Evolutionary conservation across 2,329 filamentous ascomycete genomes (phyloP).

Genomic region (Trichoderma hamatum): DNA sequence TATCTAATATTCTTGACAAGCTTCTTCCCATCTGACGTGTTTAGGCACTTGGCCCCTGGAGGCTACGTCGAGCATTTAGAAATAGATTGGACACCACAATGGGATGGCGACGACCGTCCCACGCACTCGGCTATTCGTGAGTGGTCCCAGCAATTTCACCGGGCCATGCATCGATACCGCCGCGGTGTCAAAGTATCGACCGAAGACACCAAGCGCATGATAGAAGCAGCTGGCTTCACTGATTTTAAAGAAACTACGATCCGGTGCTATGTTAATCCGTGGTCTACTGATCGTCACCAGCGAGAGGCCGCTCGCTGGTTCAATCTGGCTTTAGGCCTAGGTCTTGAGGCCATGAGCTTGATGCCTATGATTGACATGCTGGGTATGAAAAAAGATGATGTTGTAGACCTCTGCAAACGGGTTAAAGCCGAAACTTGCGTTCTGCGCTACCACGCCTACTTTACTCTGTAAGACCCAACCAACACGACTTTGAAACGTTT

Average conservation of each 20-base stretch:
- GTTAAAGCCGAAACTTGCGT: slow-evolving; percentile 71
- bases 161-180: slow-evolving; percentile 66
- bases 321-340: slow-evolving; percentile 74
- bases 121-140: slow-evolving; percentile 59
- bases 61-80: slow-evolving; percentile 87
- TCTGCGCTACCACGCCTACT: slow-evolving; percentile 71
- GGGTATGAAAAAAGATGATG: slow-evolving; percentile 58
- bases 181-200: slow-evolving; percentile 65
- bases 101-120: slow-evolving; percentile 66
- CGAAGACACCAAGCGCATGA: slow-evolving; percentile 55
- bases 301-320: slow-evolving; percentile 80
- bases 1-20: slow-evolving; percentile 10
- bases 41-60: slow-evolving; percentile 73
- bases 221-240: slow-evolving; percentile 75
- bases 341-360: slow-evolving; percentile 72
- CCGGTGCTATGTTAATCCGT: slow-evolving; percentile 73
- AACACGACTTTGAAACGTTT: neutral
- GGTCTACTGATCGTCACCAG: slow-evolving; percentile 65
- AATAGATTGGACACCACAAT: slow-evolving; percentile 78
- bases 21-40: neutral
- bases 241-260: slow-evolving; percentile 74
- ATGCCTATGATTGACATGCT: slow-evolving; percentile 65
- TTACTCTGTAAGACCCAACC: slow-evolving; percentile 65
- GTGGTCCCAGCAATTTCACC: slow-evolving; percentile 71
- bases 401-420: slow-evolving; percentile 62